Conservation (phyloP, 805 yeast species). For the Pichia manshurica region DNA sequence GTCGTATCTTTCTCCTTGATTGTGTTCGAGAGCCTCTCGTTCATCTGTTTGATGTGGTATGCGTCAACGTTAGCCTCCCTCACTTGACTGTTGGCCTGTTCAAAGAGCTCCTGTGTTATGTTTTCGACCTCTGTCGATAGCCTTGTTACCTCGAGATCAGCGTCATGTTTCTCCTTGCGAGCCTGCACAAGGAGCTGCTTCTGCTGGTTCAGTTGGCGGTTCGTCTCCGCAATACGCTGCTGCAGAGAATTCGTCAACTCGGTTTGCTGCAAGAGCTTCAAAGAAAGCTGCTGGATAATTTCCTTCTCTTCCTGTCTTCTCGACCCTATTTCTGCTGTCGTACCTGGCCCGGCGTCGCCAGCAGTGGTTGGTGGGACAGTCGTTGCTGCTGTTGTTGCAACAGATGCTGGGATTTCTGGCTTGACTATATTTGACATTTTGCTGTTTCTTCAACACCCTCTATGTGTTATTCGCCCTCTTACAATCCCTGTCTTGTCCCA, state of each 20-base stretch:
- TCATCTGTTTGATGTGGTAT: conserved; percentile 52
- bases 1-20: conserved; percentile 65
- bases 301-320: neutral
- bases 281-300: conserved; percentile 21
- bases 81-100: conserved; percentile 83
- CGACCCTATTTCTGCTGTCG: neutral
- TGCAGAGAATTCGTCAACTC: conserved; percentile 15
- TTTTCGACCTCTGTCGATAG: conserved; percentile 63
- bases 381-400: no score
- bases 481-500: no score
- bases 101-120: conserved; percentile 67
- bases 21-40: conserved; percentile 46
- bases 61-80: conserved; percentile 68
- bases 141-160: conserved; percentile 8
- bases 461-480: no score
- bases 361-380: no score
- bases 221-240: conserved; percentile 28
- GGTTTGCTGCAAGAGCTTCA: conserved; percentile 25
- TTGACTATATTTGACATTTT: no score
- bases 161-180: conserved; percentile 18
- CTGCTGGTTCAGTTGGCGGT: conserved; percentile 24
- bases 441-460: no score
- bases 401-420: no score
- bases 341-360: neutral
- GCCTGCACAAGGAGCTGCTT: conserved; percentile 15